Conservation (phyloP, 139 green algal genomes). For the Tetradesmus lagerheimii region DNA sequence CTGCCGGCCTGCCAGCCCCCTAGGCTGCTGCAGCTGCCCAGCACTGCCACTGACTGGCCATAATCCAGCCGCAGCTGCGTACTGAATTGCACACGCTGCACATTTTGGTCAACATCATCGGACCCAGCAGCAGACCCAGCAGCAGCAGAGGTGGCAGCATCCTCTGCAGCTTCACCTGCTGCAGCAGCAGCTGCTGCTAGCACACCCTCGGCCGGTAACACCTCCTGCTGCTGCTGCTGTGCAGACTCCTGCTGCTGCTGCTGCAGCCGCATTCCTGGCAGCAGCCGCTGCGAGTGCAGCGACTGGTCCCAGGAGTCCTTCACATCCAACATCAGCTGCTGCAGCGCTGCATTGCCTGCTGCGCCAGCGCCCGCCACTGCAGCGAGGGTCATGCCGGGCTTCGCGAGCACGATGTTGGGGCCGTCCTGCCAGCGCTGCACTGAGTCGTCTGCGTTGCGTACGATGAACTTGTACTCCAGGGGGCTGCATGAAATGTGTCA, state of each 20-base stretch:
- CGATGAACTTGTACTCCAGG: slow-evolving; percentile 11
- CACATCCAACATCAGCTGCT: slow-evolving; percentile 15
- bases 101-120: not conserved
- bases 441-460: not conserved
- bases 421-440: not conserved
- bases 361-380: not conserved
- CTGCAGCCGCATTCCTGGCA: not conserved
- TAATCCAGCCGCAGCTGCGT: not conserved
- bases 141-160: not conserved
- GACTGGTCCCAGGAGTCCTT: not conserved
- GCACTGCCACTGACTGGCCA: not conserved
- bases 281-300: not conserved
- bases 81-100: not conserved
- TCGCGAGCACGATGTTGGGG: not conserved
- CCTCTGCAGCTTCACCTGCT: not conserved
- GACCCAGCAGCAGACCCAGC: not conserved
- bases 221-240: not conserved
- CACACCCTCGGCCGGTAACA: no score
- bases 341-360: not conserved
- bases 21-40: not conserved
- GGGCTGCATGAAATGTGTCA: not conserved
- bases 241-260: not conserved
- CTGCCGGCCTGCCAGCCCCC: not conserved
- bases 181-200: not conserved
- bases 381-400: not conserved